Evolutionary conservation across 1,139 yeast genomes (phyloP).

Genomic region (Groenewaldozyma sp.): DNA sequence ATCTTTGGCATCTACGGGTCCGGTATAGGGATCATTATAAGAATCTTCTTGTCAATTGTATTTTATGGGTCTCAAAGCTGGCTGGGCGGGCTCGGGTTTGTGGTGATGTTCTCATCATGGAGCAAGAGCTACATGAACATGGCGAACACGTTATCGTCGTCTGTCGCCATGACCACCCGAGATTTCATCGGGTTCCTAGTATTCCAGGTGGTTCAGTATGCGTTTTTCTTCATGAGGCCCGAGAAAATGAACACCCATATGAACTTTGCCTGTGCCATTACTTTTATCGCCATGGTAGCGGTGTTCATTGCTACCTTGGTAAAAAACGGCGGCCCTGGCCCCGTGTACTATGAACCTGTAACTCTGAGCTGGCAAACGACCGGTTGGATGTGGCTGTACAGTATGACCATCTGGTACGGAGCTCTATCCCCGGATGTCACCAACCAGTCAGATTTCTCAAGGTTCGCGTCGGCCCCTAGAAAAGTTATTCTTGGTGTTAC

Average conservation of each 20-base stretch:
- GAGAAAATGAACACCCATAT: conserved; percentile 21
- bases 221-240: conserved; percentile 22
- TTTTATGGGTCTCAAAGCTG: conserved; percentile 28
- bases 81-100: conserved; percentile 26
- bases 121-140: conserved; percentile 22
- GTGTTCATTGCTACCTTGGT: conserved; percentile 18
- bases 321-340: conserved; percentile 22
- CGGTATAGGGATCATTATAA: conserved; percentile 19
- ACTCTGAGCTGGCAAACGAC: conserved; percentile 7
- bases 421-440: conserved; percentile 23
- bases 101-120: conserved; percentile 22
- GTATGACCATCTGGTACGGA: conserved; percentile 20
- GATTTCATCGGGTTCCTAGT: conserved; percentile 28
- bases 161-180: conserved; percentile 26
- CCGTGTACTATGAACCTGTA: conserved; percentile 10
- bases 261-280: conserved; percentile 13
- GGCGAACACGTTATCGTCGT: conserved; percentile 27
- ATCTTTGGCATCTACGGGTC: conserved; percentile 28
- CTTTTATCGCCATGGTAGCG: conserved; percentile 17
- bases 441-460: conserved; percentile 38
- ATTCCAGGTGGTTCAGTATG: conserved; percentile 24
- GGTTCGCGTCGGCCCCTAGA: conserved; percentile 26
- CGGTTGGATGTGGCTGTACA: conserved; percentile 22
- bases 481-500: conserved; percentile 19
- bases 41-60: conserved; percentile 24